Evolutionary conservation across 1,284 basidiomycete species (phyloP), one percentile per base, ranked within the genome.

Genomic region (Ganoderma boninense): DNA sequence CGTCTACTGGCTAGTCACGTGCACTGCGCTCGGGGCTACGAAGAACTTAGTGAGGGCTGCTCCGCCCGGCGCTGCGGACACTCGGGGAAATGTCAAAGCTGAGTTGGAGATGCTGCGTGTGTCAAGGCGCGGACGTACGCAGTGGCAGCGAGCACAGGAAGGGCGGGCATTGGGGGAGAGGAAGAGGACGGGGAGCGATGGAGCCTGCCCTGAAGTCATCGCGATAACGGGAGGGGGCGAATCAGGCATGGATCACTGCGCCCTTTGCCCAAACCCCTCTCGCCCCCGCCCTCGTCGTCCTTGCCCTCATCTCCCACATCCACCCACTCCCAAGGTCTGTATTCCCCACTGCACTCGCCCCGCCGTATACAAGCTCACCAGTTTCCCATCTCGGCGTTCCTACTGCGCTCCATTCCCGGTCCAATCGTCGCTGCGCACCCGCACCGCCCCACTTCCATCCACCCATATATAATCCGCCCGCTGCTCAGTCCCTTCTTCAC

Each of bases 181-280:
- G 66, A 46, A 40, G 38, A 64, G n/a, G 49, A n/a, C 44, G 57
- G 65, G 23, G 38, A 13, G 65, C 26, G 23, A 1, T 26, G 61
- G 26, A 32, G 73, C 79, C 76, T 79, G 79, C 79, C 79, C 79
- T 80, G 71, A 80, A 79, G 65, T 69, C 56, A 74, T 79, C 79
- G 77, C 76, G 79, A 80, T 80, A 80, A 79, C 72, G 77, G 69
- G 73, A 73, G 71, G 29, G 63, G 59, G 69, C 66, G 71, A 69
- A 73, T 72, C 71, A 71, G 69, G 73, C 72, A 71, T 71, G 71
- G 71, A 71, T 72, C 54, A 56, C 73, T 75, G 75, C 75, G 74
- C 76, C 76, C 77, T 76, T 76, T 79, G 78, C 76, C 75, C 77
- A 77, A 74, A 69, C 74, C 76, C 76, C 73, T 74, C 68, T 60